phyloP scores from a whole-genome alignment of 2,329 filamentous ascomycete genomes.

The Neofusicoccum laricinum region DNA sequence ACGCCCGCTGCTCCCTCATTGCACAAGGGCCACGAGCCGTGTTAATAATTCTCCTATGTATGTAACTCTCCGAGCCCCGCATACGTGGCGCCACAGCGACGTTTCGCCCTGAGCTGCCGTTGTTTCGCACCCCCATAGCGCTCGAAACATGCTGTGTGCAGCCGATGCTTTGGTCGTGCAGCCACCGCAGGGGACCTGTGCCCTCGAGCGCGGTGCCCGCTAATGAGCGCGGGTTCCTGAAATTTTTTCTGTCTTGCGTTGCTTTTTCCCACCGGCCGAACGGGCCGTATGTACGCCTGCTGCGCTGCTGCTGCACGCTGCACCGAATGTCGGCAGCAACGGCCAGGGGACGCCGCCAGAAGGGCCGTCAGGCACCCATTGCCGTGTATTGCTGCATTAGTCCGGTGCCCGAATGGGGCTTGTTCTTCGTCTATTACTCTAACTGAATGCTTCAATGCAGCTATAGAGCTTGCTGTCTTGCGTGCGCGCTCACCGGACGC shows the following conservation, averaged over 20 bases:
- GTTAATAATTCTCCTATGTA: slow-evolving; percentile 10
- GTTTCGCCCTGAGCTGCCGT: not conserved
- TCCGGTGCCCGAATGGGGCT: not conserved
- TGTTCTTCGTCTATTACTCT: not conserved
- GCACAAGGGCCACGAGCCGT: slow-evolving; percentile 8
- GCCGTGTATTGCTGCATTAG: not conserved
- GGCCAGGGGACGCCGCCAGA: not conserved
- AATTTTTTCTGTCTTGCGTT: not conserved
- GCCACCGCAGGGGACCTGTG: not conserved
- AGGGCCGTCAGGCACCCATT: slow-evolving; percentile 1
- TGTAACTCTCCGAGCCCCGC: not conserved
- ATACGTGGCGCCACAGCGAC: slow-evolving; percentile 4
- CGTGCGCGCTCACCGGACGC: not conserved
- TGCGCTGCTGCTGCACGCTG: not conserved
- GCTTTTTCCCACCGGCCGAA: not conserved
- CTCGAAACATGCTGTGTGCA: not conserved
- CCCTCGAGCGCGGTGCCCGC: not conserved
- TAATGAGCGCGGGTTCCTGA: not conserved
- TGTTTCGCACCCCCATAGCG: not conserved
- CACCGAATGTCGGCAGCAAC: not conserved
- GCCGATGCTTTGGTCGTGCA: not conserved
- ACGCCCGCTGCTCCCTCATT: not conserved
- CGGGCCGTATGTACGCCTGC: not conserved
- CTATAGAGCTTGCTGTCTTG: not conserved
- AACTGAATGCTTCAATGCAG: not conserved